Percentiles rank a stretch among this genome's conserved stretches.
Evolutionary conservation across 805 yeast genomes (phyloP).

Genomic region (Sugiyamaella mastotermitis): DNA sequence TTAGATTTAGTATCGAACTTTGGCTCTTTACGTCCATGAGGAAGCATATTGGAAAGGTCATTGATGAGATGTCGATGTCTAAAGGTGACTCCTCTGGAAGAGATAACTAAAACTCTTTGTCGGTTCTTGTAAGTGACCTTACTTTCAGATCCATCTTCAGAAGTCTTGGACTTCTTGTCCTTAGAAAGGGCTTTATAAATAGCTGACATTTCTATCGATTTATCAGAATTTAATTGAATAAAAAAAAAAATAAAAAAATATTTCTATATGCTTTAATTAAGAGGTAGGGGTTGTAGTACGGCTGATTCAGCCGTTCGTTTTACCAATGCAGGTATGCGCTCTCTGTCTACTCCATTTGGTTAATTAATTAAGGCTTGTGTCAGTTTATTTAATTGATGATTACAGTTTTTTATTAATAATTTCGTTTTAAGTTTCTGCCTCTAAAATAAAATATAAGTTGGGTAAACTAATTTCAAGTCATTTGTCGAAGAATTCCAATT

Average conservation of each 20-base stretch:
- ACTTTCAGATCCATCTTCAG: slow-evolving; percentile 34
- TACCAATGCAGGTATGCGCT: slow-evolving; percentile 11
- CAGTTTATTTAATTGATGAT: no score
- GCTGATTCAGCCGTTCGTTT: not conserved
- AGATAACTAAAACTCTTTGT: slow-evolving; percentile 81
- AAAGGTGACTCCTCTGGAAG: slow-evolving; percentile 89
- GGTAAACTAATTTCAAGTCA: no score
- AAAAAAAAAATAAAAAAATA: slow-evolving; percentile 9
- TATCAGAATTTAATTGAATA: slow-evolving; percentile 3
- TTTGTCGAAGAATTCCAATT: no score
- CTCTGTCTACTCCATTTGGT: no score
- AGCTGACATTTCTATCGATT: slow-evolving; percentile 50
- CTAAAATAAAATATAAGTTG: no score
- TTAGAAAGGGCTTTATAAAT: slow-evolving; percentile 56
- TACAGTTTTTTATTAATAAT: no score
- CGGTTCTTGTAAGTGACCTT: slow-evolving; percentile 55
- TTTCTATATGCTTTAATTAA: slow-evolving; percentile 1
- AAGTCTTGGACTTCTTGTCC: slow-evolving; percentile 13
- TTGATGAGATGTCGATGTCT: slow-evolving; percentile 92
- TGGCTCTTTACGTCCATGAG: slow-evolving; percentile 95
- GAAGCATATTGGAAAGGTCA: slow-evolving; percentile 73
- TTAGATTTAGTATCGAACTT: slow-evolving; percentile 91
- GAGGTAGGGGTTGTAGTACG: not conserved
- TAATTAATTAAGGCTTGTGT: no score
- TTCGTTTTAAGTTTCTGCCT: no score